Base-by-base conservation (phyloP, 495 filamentous ascomycete species). In the Margaritispora aquatica region DNA sequence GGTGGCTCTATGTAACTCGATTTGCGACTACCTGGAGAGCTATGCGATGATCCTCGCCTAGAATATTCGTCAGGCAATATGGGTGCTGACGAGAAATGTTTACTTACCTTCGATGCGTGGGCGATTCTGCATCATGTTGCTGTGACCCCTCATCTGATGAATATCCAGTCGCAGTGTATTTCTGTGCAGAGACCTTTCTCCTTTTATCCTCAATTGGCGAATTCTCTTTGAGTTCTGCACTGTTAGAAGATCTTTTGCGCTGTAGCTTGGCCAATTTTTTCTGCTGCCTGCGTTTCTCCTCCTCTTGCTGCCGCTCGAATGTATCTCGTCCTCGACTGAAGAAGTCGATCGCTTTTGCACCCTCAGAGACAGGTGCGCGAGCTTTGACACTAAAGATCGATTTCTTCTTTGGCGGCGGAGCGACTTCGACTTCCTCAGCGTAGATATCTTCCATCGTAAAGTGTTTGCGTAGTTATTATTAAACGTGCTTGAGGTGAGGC, bases 331-430 rank as follows among this genome's bases (percentile, higher is more conserved):
- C 83, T 26, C 84, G 83, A 31, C 82, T 82, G 65, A 90, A 92
- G 46, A 92, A 80, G 20, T 85, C 79, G 7, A 80, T 61, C 11
- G 73, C 71, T 26, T 81, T 74, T 23, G 76, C 74, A 17, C 59
- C 57, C 34, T 53, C 62, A 1, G 72, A 61, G 2, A 70, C 73
- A 44, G 69, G 79, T 38, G 79, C 75, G 71, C 77, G 85, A 0
- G 80, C 76, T 26, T 86, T 84, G 67, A 83, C 85, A 31, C 85
- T 90, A 68, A 90, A 90, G 27, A 90, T 77, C 0, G 78, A 77
- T 54, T 76, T 78, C 75, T 86, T 88, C 19, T 61, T 50, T 26
- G 68, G 58, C 10, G 63, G 29, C 51, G 34, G 34, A 22, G 29
- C 47, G 27, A 46, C 24, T 52, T 55, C 59, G 15, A 17, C 44